A percentile compares a stretch with the other conserved stretches of the same genome.
These are phyloP conservation scores for Fusarium sacchari DNA, from an alignment of 2,329 filamentous ascomycete genomes.

Conservation along the genomic window DNA sequence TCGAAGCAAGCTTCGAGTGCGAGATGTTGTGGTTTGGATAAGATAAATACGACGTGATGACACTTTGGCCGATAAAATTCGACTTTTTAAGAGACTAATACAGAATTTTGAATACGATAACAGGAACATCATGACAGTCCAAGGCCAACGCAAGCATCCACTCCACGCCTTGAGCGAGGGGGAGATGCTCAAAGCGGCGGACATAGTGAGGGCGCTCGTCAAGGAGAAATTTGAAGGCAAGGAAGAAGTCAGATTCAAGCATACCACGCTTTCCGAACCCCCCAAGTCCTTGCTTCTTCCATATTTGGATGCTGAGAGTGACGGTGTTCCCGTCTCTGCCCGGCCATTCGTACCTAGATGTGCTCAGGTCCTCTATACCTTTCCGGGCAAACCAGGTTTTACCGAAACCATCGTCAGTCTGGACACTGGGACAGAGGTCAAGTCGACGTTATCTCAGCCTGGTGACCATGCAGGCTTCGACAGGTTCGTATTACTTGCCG, in stretches of 20 bases:
- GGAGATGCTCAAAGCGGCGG: not conserved
- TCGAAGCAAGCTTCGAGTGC: rapidly evolving
- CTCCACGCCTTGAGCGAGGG: not conserved
- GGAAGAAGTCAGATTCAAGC: not conserved
- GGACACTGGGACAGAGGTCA: not conserved
- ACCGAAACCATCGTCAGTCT: not conserved
- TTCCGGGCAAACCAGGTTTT: not conserved
- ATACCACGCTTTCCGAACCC: not conserved
- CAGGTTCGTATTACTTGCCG: not conserved
- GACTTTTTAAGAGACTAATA: not conserved
- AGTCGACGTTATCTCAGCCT: not conserved
- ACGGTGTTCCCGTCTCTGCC: not conserved
- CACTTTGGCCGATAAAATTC: not conserved
- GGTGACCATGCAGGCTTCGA: not conserved
- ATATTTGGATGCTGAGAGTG: not conserved
- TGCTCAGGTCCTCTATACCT: not conserved
- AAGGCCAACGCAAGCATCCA: not conserved
- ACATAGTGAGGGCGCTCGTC: not conserved
- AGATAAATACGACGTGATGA: not conserved
- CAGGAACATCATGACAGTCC: not conserved
- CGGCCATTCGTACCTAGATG: not conserved
- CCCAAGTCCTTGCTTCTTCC: not conserved
- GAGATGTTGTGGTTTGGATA: no score
- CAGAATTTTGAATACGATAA: not conserved
- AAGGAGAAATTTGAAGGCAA: not conserved